Conservation (phyloP, 2,329 filamentous ascomycete species). For the Trichophyton schoenleinii region DNA sequence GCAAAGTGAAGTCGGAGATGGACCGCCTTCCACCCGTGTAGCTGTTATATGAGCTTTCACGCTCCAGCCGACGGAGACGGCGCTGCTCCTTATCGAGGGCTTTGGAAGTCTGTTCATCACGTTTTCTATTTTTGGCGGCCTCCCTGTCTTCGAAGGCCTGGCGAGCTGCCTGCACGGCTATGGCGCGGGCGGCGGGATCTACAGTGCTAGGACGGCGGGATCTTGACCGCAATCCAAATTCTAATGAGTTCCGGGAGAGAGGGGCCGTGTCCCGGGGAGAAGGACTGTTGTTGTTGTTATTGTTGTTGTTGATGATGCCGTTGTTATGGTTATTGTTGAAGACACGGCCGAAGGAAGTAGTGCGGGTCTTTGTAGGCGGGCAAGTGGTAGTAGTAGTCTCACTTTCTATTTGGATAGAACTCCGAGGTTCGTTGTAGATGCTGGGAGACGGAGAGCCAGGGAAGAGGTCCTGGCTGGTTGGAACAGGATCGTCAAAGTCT, state of each 20-base stretch:
- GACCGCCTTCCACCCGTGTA: background rate
- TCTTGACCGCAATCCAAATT: constrained; percentile 42
- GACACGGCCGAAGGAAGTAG: constrained; percentile 33
- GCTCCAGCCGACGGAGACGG: constrained; percentile 31
- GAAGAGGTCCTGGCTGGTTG: constrained; percentile 22
- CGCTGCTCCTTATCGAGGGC: constrained; percentile 33
- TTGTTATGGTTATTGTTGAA: constrained; percentile 32
- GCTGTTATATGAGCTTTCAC: background rate
- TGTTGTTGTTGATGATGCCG: constrained; percentile 17
- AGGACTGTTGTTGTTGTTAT: constrained; percentile 26
- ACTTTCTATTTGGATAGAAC: constrained; percentile 28
- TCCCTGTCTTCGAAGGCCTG: constrained; percentile 48
- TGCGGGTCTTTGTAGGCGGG: constrained; percentile 37
- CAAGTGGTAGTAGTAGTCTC: constrained; percentile 34
- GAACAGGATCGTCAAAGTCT: constrained; percentile 1
- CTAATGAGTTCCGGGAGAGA: constrained; percentile 44
- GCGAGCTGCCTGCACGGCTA: constrained; percentile 44
- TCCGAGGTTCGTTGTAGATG: constrained; percentile 17
- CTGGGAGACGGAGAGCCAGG: constrained; percentile 21
- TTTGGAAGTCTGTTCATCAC: constrained; percentile 41
- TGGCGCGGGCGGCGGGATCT: constrained; percentile 43
- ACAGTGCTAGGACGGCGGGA: constrained; percentile 32
- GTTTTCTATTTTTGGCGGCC: constrained; percentile 43
- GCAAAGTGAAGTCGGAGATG: constrained; percentile 7
- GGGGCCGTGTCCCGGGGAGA: constrained; percentile 40